Percentiles rank a stretch among this genome's conserved stretches.
These are phyloP conservation scores for Cryoendolithus antarcticus DNA, from an alignment of 2,329 filamentous ascomycete genomes.

Conservation along the genomic window DNA sequence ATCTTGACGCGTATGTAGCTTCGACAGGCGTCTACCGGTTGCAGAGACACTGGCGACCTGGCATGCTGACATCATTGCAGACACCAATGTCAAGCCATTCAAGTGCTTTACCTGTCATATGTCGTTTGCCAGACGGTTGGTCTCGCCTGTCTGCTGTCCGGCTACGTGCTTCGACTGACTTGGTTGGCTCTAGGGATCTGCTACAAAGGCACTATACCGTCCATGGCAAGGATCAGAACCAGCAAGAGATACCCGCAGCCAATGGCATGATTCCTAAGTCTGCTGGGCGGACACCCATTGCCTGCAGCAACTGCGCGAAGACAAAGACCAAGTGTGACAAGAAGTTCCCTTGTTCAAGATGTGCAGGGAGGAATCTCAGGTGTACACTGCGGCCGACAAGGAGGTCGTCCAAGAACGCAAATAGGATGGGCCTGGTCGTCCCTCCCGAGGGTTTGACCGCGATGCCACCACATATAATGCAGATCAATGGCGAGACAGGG, in stretches of 20 bases:
- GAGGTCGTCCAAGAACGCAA: constrained; percentile 33
- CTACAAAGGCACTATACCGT: constrained; percentile 41
- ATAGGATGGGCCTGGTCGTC: constrained; percentile 22
- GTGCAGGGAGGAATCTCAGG: constrained; percentile 36
- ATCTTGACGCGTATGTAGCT: constrained; percentile 37
- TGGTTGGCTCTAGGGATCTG: constrained; percentile 28
- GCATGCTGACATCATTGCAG: constrained; percentile 18
- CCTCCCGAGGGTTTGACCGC: constrained; percentile 17
- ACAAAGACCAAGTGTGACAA: constrained; percentile 44
- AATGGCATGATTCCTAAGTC: constrained; percentile 41
- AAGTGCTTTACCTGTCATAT: constrained; percentile 44
- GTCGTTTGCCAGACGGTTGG: constrained; percentile 41
- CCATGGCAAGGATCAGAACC: constrained; percentile 38
- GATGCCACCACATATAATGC: constrained; percentile 13
- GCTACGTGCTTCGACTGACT: no score
- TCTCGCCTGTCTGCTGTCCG: constrained; percentile 4
- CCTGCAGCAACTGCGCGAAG: constrained; percentile 42
- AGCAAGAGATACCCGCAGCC: constrained; percentile 36
- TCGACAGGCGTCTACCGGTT: neutral
- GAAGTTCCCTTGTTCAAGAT: constrained; percentile 42
- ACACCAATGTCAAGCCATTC: constrained; percentile 44
- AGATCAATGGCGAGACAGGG: constrained; percentile 4
- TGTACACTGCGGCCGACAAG: constrained; percentile 37
- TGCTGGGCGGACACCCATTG: constrained; percentile 39
- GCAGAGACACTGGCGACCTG: neutral